Conservation (phyloP, 202 grass and related monocot species). For the Carex arenaria region DNA sequence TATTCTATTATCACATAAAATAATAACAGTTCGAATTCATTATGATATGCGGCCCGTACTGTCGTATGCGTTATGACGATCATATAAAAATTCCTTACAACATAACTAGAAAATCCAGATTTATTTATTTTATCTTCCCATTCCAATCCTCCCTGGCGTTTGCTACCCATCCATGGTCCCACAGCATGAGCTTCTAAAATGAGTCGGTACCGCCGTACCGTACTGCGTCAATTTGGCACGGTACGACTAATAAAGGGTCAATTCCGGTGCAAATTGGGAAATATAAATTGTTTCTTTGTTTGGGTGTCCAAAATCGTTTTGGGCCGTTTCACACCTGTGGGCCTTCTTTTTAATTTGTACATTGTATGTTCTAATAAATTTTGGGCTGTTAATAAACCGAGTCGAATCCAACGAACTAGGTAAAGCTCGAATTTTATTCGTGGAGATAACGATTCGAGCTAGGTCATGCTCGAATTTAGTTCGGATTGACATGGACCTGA, state of each 20-base stretch:
- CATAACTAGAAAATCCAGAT: background rate
- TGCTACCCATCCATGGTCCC: background rate
- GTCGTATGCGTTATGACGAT: background rate
- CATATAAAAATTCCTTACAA: background rate
- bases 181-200: background rate
- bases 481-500: too few relatives aligned
- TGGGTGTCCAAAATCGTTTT: background rate
- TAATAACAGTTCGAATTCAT: background rate
- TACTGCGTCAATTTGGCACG: background rate
- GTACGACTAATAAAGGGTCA: background rate
- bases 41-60: background rate
- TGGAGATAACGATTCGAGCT: too few relatives aligned
- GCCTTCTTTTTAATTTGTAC: background rate
- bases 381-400: too few relatives aligned
- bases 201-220: background rate
- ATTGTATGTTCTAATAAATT: too few relatives aligned
- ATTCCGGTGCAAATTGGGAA: background rate
- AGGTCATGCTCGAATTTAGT: too few relatives aligned
- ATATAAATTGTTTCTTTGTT: background rate
- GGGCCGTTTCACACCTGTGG: background rate
- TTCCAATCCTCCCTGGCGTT: background rate
- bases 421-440: too few relatives aligned
- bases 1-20: background rate
- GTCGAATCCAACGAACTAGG: too few relatives aligned
- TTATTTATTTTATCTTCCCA: background rate